Evolutionary conservation across 2,329 filamentous ascomycete genomes (phyloP), one percentile per base, ranked within the genome.

Genomic region (Harringtonia aguacate): DNA sequence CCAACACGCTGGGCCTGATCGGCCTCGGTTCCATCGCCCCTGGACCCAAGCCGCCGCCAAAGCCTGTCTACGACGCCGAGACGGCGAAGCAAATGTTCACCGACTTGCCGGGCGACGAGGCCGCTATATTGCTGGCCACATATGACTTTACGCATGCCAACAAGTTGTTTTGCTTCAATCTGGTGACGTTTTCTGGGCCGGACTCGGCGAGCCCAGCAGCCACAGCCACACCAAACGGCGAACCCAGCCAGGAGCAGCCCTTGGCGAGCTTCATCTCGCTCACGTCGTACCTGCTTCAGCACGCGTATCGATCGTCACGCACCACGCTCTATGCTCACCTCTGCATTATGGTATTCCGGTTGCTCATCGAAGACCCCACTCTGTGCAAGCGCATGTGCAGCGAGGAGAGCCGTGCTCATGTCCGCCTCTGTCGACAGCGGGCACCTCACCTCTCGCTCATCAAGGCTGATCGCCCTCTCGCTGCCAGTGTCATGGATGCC

Each of bases 91-190:
- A 81, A 45, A 75, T 89, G 58, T 95, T 97, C 58, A 72, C 79
- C 6, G 74, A 79, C 49, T 65, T 95, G 82, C 92, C 92, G 1
- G 79, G 81, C 3, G 75, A 81, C 46, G 81, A 89, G 60, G 84
- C 87, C 15, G 81, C 89, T 5, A 72, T 94, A 3, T 66, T 97
- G 4, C 72, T 98, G 29, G 81, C 87, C 1, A 82, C 86, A 0
- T 98, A 97, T 59, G 92, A 97, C 60, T 97, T 97, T 59, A 80
- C 81, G 4, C 84, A 94, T 57, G 84, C 89, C 29, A 98, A 97
- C 67, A 97, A 95, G 63, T 72, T 95, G 9, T 97, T 98, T 62
- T 90, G 86, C 61, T 84, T 86, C 59, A 89, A 84, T 54, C 65
- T 98, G 36, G 77, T 95, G 41, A 81, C 77, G 3, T 58, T 79